A percentile compares a stretch with the other conserved stretches of the same genome.
phyloP scores from a whole-genome alignment of 371 early-diverging fungal genomes.

The Mortierella polycephala region DNA sequence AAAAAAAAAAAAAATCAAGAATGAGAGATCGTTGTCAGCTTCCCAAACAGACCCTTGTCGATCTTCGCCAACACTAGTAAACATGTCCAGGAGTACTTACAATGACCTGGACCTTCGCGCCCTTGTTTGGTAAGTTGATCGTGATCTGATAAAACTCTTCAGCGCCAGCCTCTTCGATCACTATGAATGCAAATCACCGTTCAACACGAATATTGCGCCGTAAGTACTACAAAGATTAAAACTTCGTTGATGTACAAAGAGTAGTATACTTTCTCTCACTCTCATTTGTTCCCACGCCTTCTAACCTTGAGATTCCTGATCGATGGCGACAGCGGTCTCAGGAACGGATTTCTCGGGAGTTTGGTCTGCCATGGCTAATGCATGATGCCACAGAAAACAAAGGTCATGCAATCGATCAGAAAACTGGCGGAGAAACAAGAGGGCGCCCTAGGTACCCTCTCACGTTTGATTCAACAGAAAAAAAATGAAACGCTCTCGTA shows the following conservation, averaged over 20 bases:
- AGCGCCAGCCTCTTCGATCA: slow-evolving; percentile 55
- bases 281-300: neutral
- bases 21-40: too few species aligned
- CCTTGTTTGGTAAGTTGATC: slow-evolving; percentile 66
- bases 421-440: too few species aligned
- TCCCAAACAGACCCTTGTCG: too few species aligned
- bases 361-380: slow-evolving; percentile 42
- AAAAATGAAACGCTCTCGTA: too few species aligned
- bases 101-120: slow-evolving; percentile 62
- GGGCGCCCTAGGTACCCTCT: too few species aligned
- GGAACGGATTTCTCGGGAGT: slow-evolving; percentile 36
- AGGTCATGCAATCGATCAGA: too few species aligned
- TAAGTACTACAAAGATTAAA: too few species aligned
- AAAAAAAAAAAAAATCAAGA: neutral
- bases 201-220: too few species aligned
- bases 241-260: too few species aligned
- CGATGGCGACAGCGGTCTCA: slow-evolving; percentile 34
- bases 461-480: too few species aligned
- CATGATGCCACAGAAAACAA: neutral
- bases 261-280: too few species aligned
- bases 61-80: too few species aligned
- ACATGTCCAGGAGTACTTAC: slow-evolving; percentile 46
- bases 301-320: slow-evolving; percentile 51
- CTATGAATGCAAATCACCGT: slow-evolving; percentile 4
- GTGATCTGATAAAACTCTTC: slow-evolving; percentile 70